Evolutionary conservation across 176 grass and related monocot genomes (phyloP).

Genomic region (Bolboschoenus planiculmis): DNA sequence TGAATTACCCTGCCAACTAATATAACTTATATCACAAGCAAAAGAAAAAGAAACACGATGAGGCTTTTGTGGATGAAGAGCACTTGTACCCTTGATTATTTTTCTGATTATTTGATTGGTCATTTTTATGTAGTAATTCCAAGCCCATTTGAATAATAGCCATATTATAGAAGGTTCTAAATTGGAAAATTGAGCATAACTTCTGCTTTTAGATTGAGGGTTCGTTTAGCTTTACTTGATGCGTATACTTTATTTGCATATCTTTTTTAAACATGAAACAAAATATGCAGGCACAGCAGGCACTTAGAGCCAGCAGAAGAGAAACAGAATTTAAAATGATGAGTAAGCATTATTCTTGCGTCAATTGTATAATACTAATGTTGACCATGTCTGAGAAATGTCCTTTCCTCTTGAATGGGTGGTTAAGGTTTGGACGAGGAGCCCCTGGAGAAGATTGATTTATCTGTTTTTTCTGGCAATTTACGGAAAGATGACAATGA

Average conservation of each 20-base stretch:
- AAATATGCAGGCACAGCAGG: conserved; percentile 62
- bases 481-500: conserved; percentile 79
- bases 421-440: conserved; percentile 51
- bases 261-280: conserved; percentile 21
- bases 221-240: not conserved
- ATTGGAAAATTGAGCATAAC: not conserved
- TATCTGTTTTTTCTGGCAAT: conserved; percentile 83
- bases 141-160: not conserved
- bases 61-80: not conserved
- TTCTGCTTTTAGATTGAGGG: not conserved
- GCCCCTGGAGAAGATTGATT: conserved; percentile 53
- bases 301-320: conserved; percentile 30
- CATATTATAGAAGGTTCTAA: not conserved
- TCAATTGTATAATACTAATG: not conserved
- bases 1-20: not conserved
- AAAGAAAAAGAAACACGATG: not conserved
- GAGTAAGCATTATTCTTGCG: conserved; percentile 39
- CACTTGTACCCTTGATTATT: not conserved
- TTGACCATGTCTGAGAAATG: not conserved
- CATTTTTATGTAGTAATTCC: not conserved
- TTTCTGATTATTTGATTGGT: not conserved
- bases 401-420: conserved; percentile 6
- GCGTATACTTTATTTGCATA: not conserved
- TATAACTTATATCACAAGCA: not conserved
- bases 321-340: conserved; percentile 27